These are phyloP conservation scores for Juncus effusus DNA, from an alignment of 176 grass and related monocot genomes.

Conservation along the genomic window DNA sequence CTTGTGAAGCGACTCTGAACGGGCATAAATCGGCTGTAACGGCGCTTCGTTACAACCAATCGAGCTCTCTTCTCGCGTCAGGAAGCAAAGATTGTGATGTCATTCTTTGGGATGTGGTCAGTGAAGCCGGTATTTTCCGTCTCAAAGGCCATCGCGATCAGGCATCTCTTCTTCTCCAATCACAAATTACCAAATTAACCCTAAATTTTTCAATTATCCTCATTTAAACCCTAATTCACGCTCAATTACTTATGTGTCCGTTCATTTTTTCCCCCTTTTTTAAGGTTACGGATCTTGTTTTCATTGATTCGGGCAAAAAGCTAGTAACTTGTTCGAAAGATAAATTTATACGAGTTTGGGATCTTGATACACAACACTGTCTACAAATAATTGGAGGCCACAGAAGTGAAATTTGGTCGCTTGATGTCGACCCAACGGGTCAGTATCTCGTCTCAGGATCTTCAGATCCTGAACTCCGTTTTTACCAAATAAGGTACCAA, in stretches of 20 bases:
- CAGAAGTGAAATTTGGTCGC: conserved; percentile 80
- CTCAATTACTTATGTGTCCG: too few species aligned
- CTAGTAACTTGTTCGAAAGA: conserved; percentile 93
- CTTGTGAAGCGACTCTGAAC: conserved; percentile 81
- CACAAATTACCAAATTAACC: background rate
- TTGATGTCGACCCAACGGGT: conserved; percentile 63
- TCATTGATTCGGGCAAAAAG: conserved; percentile 91
- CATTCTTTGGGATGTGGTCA: conserved; percentile 88
- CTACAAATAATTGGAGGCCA: conserved; percentile 85
- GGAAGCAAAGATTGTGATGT: conserved; percentile 90
- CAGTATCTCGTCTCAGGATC: conserved; percentile 80
- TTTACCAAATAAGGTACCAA: conserved; percentile 50
- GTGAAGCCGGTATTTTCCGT: conserved; percentile 73
- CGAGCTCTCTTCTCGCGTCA: conserved; percentile 64
- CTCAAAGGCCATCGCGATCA: conserved; percentile 87
- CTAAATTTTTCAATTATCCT: too few species aligned
- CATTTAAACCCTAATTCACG: too few species aligned
- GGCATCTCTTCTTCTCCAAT: conserved; percentile 24
- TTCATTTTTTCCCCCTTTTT: conserved; percentile 14
- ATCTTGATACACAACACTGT: conserved; percentile 87
- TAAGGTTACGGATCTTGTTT: conserved; percentile 78
- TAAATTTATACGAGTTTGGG: conserved; percentile 93
- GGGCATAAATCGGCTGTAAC: conserved; percentile 79
- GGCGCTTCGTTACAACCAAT: conserved; percentile 52
- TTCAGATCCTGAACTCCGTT: conserved; percentile 59